Conservation (phyloP, 805 yeast genomes). For the Candida ortonii region DNA sequence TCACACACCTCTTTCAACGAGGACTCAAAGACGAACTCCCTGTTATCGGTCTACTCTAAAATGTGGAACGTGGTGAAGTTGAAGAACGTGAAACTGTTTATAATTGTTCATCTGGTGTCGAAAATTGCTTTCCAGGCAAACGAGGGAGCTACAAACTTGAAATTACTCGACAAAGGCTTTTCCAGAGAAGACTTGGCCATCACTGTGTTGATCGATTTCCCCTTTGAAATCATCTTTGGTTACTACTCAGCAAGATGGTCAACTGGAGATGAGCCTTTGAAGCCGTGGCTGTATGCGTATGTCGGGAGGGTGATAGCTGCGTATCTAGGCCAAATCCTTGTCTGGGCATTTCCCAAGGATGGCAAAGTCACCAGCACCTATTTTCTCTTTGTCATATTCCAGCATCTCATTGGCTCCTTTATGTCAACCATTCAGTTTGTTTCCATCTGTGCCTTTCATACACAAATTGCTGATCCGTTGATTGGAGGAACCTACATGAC, state of each 20-base stretch:
- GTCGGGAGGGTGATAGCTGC: slow-evolving; percentile 81
- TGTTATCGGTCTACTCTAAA: slow-evolving; percentile 56
- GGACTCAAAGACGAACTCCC: slow-evolving; percentile 27
- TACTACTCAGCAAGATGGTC: slow-evolving; percentile 97
- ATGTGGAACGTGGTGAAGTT: slow-evolving; percentile 70
- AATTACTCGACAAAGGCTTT: slow-evolving; percentile 85
- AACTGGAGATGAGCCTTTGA: slow-evolving; percentile 67
- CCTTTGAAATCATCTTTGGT: slow-evolving; percentile 92
- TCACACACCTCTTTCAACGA: slow-evolving; percentile 26
- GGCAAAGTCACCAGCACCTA: slow-evolving; percentile 49
- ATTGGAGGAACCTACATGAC: slow-evolving; percentile 99
- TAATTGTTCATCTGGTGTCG: slow-evolving; percentile 70
- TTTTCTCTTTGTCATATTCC: slow-evolving; percentile 70
- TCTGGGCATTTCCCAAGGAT: slow-evolving; percentile 63
- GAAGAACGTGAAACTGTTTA: slow-evolving; percentile 69
- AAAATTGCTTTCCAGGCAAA: slow-evolving; percentile 94
- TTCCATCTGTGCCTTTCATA: slow-evolving; percentile 90
- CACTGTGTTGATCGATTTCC: slow-evolving; percentile 90
- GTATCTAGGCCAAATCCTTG: slow-evolving; percentile 66
- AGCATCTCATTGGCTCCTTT: slow-evolving; percentile 83
- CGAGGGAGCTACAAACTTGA: slow-evolving; percentile 92
- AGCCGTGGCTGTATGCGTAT: slow-evolving; percentile 89
- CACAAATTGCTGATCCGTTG: slow-evolving; percentile 89
- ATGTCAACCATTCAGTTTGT: slow-evolving; percentile 96
- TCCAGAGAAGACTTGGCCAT: slow-evolving; percentile 91